These are phyloP conservation scores for Taxawa tesnikishii DNA, from an alignment of 2,329 filamentous ascomycete genomes.

Conservation along the genomic window DNA sequence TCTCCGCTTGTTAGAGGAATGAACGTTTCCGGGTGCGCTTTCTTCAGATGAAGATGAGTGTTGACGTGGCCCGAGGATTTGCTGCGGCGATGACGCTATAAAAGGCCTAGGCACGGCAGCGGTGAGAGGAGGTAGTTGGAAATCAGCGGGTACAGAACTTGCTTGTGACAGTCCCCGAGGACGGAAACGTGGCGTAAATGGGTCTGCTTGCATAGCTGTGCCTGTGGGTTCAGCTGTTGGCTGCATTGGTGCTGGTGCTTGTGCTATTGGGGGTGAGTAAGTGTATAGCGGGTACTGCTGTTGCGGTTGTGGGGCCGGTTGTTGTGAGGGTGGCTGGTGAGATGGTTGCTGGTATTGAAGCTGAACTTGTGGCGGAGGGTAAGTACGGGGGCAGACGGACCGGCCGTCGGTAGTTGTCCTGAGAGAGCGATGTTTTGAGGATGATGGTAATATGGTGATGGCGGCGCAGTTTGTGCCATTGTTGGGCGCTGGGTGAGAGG, in stretches of 20 bases:
- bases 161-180: background rate
- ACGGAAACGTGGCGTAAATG: background rate
- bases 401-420: conserved; percentile 1
- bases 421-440: conserved; percentile 6
- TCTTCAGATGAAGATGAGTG: conserved; percentile 3
- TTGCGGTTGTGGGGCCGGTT: conserved; percentile 4
- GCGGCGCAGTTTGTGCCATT: conserved; percentile 11
- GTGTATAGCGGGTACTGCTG: conserved; percentile 5
- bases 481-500: conserved; percentile 6
- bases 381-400: background rate
- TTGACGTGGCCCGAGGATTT: conserved; percentile 3
- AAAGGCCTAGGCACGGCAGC: background rate
- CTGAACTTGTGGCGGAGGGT: background rate
- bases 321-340: background rate
- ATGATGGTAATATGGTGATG: conserved; percentile 9
- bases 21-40: background rate
- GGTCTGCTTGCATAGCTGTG: conserved; percentile 6
- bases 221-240: conserved; percentile 9
- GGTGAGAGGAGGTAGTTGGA: conserved; percentile 7
- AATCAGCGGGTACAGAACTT: background rate
- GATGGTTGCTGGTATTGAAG: conserved; percentile 6
- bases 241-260: conserved; percentile 9
- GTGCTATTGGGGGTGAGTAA: conserved; percentile 5
- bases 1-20: conserved; percentile 7
- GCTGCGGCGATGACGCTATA: no score